A percentile compares a stretch with the other conserved stretches of the same genome.
These are phyloP conservation scores for Bromus sterilis DNA, from an alignment of 176 grass and related monocot species.

Conservation along the genomic window DNA sequence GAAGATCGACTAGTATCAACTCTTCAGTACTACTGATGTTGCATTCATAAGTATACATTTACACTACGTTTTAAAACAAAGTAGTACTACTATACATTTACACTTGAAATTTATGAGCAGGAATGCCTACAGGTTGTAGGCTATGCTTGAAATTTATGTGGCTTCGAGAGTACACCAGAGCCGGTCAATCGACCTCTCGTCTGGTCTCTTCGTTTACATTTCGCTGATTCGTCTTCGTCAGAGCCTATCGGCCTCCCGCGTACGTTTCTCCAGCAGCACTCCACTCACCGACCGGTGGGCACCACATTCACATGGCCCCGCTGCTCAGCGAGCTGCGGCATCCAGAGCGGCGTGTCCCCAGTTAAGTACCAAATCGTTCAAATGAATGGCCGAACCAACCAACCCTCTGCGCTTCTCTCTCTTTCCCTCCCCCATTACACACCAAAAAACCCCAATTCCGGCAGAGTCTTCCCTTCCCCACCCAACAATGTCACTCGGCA, in stretches of 20 bases:
- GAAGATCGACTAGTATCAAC: too few species aligned
- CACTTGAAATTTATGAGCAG: background rate
- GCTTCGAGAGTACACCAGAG: background rate
- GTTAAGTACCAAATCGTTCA: background rate
- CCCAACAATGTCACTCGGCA: background rate
- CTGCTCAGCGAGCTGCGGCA: background rate
- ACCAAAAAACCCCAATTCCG: constrained; percentile 26
- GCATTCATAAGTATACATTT: too few species aligned
- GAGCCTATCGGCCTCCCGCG: background rate
- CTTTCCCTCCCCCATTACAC: background rate
- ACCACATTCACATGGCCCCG: background rate
- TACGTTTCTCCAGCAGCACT: fast-evolving
- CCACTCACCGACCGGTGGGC: background rate
- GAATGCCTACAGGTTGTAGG: background rate
- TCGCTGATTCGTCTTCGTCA: constrained; percentile 13
- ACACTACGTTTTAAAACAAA: too few species aligned
- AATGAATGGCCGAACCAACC: constrained; percentile 19
- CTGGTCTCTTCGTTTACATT: background rate
- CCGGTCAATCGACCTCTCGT: background rate
- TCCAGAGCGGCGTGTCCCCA: background rate
- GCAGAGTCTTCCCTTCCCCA: background rate
- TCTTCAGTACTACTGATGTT: too few species aligned
- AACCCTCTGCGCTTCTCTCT: background rate
- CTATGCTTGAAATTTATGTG: background rate
- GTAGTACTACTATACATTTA: too few species aligned